Base-by-base conservation (phyloP, 805 yeast genomes). In the Zygoascus flipseniorum region DNA sequence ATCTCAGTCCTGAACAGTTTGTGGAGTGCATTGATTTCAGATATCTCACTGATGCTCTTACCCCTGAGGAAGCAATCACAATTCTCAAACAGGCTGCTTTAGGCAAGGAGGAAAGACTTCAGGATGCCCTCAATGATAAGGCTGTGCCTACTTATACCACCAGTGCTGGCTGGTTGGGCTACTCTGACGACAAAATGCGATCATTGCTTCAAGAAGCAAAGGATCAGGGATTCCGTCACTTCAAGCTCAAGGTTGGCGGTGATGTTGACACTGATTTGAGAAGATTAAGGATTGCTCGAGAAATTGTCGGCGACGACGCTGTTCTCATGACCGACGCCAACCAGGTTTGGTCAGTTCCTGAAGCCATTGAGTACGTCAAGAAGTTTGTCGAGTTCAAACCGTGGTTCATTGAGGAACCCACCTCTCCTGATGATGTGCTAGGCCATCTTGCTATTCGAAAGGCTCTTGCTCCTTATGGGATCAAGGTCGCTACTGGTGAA, bases 111-210 rank as follows among this genome's bases (percentile, higher is more conserved):
- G 59, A 61, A 46, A 57, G 75, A 49, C 35, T 71, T 32, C 46
- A 65, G 48, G 68, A 68, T 18, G 75, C 74, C 4, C 46, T 57
- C 16, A 57, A 60, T 32, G 65, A 66, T 56, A 53, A 53, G 8
- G 76, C 75, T 1, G 76, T 73, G 23, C 76, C 75, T 2, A 73
- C 73, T 5, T 73, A 73, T 56, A 72, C 76, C 31, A 73, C 76
- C n/a, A 64, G 73, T 37, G 76, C 76, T 5, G 76, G 76, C 16
- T 73, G 76, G 76, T 62, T 73, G 16, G 76, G 74, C 6, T 73
- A 69, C 56, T 56, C 62, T 35, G 76, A 71, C 43, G 76, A 73
- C 28, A 72, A 72, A 53, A 72, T 72, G 72, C 65, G 66, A 46
- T 49, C 55, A 14, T 57, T 71, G 42, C 55, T 71, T 32, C 54